Conservation (phyloP, 2,329 filamentous ascomycete species). For the Sporothrix euskadiensis region DNA sequence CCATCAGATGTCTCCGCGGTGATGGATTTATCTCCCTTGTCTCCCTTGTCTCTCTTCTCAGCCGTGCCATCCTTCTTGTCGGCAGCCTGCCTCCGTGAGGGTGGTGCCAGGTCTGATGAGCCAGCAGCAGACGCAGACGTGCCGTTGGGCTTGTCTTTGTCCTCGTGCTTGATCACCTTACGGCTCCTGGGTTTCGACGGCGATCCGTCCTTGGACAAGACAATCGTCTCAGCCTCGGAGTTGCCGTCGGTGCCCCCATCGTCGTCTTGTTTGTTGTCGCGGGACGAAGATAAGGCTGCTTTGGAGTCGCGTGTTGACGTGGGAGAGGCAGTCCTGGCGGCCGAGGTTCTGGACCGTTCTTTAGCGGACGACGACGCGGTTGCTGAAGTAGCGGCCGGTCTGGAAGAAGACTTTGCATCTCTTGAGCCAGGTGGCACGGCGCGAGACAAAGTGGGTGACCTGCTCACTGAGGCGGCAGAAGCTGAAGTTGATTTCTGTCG, state of each 20-base stretch:
- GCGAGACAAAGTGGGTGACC: conserved; percentile 32
- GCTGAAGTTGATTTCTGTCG: conserved; percentile 39
- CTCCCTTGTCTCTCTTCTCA: conserved; percentile 25
- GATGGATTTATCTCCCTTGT: conserved; percentile 13
- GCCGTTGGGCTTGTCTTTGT: conserved; percentile 62
- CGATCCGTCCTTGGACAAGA: conserved; percentile 65
- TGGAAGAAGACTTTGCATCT: conserved; percentile 25
- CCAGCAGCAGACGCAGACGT: conserved; percentile 34
- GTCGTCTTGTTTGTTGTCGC: conserved; percentile 46
- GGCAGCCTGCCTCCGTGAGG: conserved; percentile 25
- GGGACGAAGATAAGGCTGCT: conserved; percentile 37
- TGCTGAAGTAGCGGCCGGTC: not conserved
- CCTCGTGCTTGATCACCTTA: conserved; percentile 66
- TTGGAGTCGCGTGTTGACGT: conserved; percentile 39
- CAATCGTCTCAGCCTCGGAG: conserved; percentile 72
- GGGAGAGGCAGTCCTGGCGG: conserved; percentile 30
- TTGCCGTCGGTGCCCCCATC: conserved; percentile 56
- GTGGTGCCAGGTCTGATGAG: not conserved
- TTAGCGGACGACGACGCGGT: not conserved
- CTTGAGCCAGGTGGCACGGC: conserved; percentile 19
- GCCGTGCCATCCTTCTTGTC: conserved; percentile 33
- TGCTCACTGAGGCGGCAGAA: conserved; percentile 35
- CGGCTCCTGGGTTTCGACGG: conserved; percentile 57
- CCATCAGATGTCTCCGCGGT: conserved; percentile 35
- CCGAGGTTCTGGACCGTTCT: conserved; percentile 1